Percentiles rank a stretch among this genome's conserved stretches.
phyloP scores from a whole-genome alignment of 495 filamentous ascomycete species.

The Viridothelium virens region DNA sequence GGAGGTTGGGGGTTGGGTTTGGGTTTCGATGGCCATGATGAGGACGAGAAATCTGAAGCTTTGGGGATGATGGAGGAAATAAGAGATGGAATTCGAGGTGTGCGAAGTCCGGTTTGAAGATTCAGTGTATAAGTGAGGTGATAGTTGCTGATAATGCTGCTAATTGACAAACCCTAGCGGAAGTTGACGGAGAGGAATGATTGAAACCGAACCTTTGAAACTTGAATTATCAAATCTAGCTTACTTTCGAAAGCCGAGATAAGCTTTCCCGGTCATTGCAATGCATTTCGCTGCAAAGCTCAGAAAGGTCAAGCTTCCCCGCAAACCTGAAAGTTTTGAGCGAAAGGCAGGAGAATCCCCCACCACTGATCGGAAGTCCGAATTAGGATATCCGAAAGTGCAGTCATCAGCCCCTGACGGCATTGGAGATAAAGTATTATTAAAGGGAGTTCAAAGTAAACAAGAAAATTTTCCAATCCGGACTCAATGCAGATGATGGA shows the following conservation, averaged over 20 bases:
- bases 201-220: background rate
- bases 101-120: background rate
- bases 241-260: slow-evolving; percentile 21
- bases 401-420: background rate
- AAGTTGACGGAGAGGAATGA: background rate
- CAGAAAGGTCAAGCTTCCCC: slow-evolving; percentile 5
- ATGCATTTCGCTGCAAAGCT: background rate
- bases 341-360: background rate
- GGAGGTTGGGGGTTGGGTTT: no score
- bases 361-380: background rate
- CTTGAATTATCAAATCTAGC: background rate
- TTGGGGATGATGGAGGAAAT: background rate
- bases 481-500: background rate
- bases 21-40: slow-evolving; percentile 17
- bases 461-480: background rate
- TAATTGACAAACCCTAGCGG: background rate
- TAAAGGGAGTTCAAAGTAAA: background rate
- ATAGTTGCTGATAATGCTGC: background rate
- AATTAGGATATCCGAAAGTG: background rate
- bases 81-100: background rate
- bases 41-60: no score
- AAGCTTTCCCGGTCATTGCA: background rate
- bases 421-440: background rate
- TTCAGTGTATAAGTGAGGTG: no score
- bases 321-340: background rate